Conservation (phyloP, 306 rosid genomes). For the Gastrolobium bilobum region DNA sequence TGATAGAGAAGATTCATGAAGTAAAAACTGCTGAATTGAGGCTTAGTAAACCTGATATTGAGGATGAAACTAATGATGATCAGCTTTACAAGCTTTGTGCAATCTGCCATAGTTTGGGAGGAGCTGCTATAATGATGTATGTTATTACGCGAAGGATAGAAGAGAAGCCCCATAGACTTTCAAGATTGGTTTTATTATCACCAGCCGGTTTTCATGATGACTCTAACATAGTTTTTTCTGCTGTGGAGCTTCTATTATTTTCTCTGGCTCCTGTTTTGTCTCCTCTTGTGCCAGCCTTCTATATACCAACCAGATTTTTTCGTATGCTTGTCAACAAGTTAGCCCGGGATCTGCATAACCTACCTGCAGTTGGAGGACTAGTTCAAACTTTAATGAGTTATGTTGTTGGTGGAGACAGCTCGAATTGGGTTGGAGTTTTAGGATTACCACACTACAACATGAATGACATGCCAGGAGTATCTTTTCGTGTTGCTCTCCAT, state of each 20-base stretch:
- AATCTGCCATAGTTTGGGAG: conserved; percentile 90
- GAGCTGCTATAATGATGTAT: conserved; percentile 85
- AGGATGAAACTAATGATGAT: conserved; percentile 65
- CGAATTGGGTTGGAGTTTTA: conserved; percentile 94
- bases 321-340: conserved; percentile 93
- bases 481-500: conserved; percentile 81
- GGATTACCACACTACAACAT: conserved; percentile 94
- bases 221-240: conserved; percentile 69
- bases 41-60: conserved; percentile 70
- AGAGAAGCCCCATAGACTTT: conserved; percentile 88
- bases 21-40: conserved; percentile 80
- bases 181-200: conserved; percentile 82
- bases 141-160: conserved; percentile 67
- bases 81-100: conserved; percentile 91
- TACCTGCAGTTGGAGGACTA: conserved; percentile 93
- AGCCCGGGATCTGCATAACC: conserved; percentile 89
- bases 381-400: conserved; percentile 94
- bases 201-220: conserved; percentile 96
- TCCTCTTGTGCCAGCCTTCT: conserved; percentile 78
- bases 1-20: conserved; percentile 86
- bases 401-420: conserved; percentile 92
- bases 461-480: conserved; percentile 96
- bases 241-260: conserved; percentile 62
- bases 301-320: conserved; percentile 89
- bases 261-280: conserved; percentile 73